Evolutionary conservation across 495 filamentous ascomycete genomes (phyloP), one percentile per base, ranked within the genome.

Genomic region (Neurospora sp.): DNA sequence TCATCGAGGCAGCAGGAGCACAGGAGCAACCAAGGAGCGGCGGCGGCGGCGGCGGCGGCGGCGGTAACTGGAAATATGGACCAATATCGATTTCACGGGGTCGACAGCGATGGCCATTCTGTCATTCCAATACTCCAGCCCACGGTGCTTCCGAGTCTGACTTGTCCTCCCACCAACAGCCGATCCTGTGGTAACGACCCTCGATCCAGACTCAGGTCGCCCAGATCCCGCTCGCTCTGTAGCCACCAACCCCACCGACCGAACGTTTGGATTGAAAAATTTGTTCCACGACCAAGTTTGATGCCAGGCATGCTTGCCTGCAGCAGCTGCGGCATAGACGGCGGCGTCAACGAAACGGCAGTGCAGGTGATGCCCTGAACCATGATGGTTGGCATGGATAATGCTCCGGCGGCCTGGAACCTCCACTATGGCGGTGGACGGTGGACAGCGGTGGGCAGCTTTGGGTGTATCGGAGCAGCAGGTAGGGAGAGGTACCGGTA

Each of bases 371-470:
- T 65, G 31, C 31, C 31, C 31, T 35, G 27, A 27, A 14, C 53
- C 27, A 35, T 27, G 20, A 59, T 27, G 5, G 10, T 59, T 59
- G 20, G 47, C 10, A 22, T 35, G 27, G 27, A 65, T 10, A 35
- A 65, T 65, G 27, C 53, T 3, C 27, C 27, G 27, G 27, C 27
- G 27, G 27, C 27, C 35, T 35, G 53, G 53, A 65, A 35, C 27
- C 53, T 65, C 53, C 53, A 65, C 27, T 73, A 65, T 71, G 70
- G 70, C 41, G 37, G 73, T 4, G 45, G 18, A 59, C 72, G 75
- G 74, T 71, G 75, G 71, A 70, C 77, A 74, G 73, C 72, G 75
- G 75, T 72, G 75, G 73, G 68, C 77, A 73, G 77, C 69, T 76
- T 77, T 75, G 74, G 72, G 71, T 68, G 70, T 71, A 38, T 61